phyloP scores from a whole-genome alignment of 306 rosid genomes.

The Medicago arabica region DNA sequence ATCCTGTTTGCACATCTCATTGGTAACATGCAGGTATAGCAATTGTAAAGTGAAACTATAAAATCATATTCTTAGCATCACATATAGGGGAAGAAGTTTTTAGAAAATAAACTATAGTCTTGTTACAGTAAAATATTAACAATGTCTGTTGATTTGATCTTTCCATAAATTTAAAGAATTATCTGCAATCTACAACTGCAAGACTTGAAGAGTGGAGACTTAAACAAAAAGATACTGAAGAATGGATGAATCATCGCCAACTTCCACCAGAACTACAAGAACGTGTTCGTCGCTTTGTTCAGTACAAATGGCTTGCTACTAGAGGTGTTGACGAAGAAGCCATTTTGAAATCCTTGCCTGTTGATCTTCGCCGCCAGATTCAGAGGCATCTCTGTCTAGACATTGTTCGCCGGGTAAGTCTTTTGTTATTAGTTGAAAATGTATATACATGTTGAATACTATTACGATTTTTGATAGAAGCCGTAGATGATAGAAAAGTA shows the following conservation, averaged over 20 bases:
- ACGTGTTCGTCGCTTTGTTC: slow-evolving; percentile 81
- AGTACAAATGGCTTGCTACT: slow-evolving; percentile 89
- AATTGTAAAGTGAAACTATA: not conserved
- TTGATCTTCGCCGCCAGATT: slow-evolving; percentile 83
- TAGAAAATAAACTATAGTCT: not conserved
- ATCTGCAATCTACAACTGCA: slow-evolving; percentile 79
- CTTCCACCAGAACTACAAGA: slow-evolving; percentile 77
- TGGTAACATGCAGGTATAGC: slow-evolving; percentile 85
- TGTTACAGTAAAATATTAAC: not conserved
- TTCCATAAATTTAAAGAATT: slow-evolving; percentile 47
- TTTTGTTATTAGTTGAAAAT: not conserved
- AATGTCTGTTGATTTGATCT: not conserved
- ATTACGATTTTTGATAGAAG: too few relatives aligned
- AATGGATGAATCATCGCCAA: slow-evolving; percentile 97
- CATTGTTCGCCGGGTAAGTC: slow-evolving; percentile 78
- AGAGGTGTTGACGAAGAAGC: slow-evolving; percentile 91
- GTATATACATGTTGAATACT: not conserved
- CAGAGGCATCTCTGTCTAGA: slow-evolving; percentile 90
- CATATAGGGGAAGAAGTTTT: not conserved
- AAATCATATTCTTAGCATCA: not conserved
- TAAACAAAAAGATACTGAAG: slow-evolving; percentile 83
- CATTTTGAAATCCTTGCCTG: slow-evolving; percentile 71
- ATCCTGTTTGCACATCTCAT: slow-evolving; percentile 89
- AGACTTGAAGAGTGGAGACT: slow-evolving; percentile 95
- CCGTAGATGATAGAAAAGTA: not conserved